These are phyloP conservation scores for Leccinum griseonigrum DNA, from an alignment of 1,284 basidiomycete genomes.

Conservation along the genomic window DNA sequence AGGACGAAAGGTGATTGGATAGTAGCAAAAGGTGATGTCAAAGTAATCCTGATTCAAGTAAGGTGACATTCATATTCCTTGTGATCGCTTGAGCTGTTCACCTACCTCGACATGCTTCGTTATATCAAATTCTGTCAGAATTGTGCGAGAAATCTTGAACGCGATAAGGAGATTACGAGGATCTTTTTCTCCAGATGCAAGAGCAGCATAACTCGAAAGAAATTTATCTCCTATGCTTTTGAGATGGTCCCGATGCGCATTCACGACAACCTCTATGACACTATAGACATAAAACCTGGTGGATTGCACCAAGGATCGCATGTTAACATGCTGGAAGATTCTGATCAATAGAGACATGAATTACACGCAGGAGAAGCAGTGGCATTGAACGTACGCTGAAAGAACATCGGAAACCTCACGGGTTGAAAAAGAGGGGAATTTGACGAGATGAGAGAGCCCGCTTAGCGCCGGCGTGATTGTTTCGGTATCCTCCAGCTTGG, in stretches of 20 bases:
- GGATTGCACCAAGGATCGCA: conserved; percentile 81
- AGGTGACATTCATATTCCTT: not conserved
- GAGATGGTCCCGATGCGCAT: conserved; percentile 68
- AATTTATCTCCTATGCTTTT: conserved; percentile 74
- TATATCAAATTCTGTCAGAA: conserved; percentile 88
- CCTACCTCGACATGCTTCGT: conserved; percentile 72
- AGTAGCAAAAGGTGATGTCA: conserved; percentile 97
- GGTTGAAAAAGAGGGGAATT: conserved; percentile 66
- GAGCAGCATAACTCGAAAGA: conserved; percentile 69
- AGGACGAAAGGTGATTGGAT: conserved; percentile 96
- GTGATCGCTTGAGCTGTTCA: not conserved
- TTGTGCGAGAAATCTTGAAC: conserved; percentile 83
- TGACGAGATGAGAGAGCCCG: conserved; percentile 69
- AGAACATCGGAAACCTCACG: conserved; percentile 68
- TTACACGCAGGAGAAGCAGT: not conserved
- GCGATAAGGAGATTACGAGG: conserved; percentile 91
- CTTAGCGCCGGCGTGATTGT: conserved; percentile 75
- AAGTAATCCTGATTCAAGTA: conserved; percentile 71
- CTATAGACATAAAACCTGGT: conserved; percentile 81
- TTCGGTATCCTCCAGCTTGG: conserved; percentile 85
- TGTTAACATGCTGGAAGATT: conserved; percentile 76
- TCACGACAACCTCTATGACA: conserved; percentile 80
- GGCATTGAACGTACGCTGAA: conserved; percentile 53
- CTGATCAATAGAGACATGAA: conserved; percentile 39
- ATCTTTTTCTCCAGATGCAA: conserved; percentile 97